These are phyloP conservation scores for Lipomyces kockii DNA, from an alignment of 805 yeast species.

Conservation along the genomic window DNA sequence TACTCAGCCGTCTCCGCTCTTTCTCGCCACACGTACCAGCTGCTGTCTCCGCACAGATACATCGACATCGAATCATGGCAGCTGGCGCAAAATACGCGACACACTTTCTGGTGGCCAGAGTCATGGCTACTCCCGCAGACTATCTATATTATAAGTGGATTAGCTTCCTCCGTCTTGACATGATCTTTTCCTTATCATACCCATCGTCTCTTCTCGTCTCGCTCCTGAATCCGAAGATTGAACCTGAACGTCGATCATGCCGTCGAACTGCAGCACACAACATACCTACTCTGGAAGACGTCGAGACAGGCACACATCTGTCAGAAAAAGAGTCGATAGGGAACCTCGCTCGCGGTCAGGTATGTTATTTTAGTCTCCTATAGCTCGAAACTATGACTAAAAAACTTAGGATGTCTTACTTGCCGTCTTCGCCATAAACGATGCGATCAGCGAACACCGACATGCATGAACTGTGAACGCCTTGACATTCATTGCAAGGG, in stretches of 20 bases:
- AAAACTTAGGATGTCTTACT: conserved; percentile 28
- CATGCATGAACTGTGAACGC: conserved; percentile 61
- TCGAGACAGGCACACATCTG: background rate
- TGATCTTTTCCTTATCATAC: too few species aligned
- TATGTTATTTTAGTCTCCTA: background rate
- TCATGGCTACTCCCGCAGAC: background rate
- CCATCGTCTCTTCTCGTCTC: background rate
- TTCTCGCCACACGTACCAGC: background rate
- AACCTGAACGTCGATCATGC: background rate
- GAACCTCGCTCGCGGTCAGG: conserved; percentile 34
- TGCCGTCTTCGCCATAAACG: conserved; percentile 71
- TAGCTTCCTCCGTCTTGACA: background rate
- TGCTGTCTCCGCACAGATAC: background rate
- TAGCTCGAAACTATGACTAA: background rate
- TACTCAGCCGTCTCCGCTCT: background rate
- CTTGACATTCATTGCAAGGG: conserved; percentile 66
- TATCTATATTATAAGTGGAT: background rate
- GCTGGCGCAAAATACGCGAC: background rate
- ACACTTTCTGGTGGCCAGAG: background rate
- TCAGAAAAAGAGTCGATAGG: conserved; percentile 18
- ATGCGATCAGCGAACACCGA: conserved; percentile 69
- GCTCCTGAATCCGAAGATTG: background rate
- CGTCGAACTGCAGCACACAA: background rate
- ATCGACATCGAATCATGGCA: background rate
- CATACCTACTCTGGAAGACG: background rate